Conservation (phyloP, 1,139 yeast species). For the Scheffersomyces parashehatae region DNA sequence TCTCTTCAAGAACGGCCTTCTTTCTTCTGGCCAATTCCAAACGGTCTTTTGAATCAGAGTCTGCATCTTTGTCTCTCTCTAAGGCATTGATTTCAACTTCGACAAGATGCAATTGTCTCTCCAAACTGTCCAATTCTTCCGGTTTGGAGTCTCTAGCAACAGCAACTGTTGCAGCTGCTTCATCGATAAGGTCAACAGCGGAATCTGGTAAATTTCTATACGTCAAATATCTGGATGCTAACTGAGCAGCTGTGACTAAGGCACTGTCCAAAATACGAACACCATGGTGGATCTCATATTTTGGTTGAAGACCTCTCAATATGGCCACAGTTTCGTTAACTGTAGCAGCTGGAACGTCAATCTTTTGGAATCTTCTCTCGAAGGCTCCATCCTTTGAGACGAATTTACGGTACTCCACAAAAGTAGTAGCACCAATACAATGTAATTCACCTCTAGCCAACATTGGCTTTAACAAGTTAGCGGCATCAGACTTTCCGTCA, state of each 20-base stretch:
- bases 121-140: conserved; percentile 90
- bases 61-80: conserved; percentile 94
- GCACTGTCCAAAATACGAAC: conserved; percentile 96
- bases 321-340: conserved; percentile 93
- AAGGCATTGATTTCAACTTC: conserved; percentile 96
- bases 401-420: conserved; percentile 88
- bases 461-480: conserved; percentile 94
- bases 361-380: conserved; percentile 97
- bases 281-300: conserved; percentile 97
- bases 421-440: conserved; percentile 98
- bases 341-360: conserved; percentile 94
- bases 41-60: conserved; percentile 82
- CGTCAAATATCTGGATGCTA: conserved; percentile 92
- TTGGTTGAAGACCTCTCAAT: conserved; percentile 92
- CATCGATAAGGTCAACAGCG: conserved; percentile 96
- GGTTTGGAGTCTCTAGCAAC: conserved; percentile 98
- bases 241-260: conserved; percentile 89
- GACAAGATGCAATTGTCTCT: conserved; percentile 84
- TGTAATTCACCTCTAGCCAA: conserved; percentile 94
- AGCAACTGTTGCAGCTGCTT: conserved; percentile 96
- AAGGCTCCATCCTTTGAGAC: conserved; percentile 98
- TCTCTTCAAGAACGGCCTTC: conserved; percentile 83
- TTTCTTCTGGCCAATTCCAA: conserved; percentile 73
- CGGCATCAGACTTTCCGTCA: conserved; percentile 92
- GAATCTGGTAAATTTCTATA: conserved; percentile 96